Evolutionary conservation across 768 basidiomycete genomes (phyloP).

Genomic region (Lentinula detonsa): DNA sequence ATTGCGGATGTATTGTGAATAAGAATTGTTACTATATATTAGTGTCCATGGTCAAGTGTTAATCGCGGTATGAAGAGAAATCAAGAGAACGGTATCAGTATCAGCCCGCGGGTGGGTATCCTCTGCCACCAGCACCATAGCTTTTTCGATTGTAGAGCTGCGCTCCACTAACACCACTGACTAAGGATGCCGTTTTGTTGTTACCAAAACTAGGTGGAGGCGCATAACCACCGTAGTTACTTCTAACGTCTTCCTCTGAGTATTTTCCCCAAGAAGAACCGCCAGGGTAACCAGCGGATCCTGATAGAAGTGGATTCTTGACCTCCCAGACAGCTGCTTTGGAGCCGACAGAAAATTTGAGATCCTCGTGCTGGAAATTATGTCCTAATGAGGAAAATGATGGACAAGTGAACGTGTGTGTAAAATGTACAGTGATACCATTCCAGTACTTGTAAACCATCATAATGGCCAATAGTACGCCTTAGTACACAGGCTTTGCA

Average conservation of each 20-base stretch:
- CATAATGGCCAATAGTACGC: constrained; percentile 94
- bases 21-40: neutral
- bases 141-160: no score
- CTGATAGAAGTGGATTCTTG: no score
- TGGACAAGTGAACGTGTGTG: constrained; percentile 1
- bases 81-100: neutral
- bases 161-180: no score
- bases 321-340: constrained; percentile 98
- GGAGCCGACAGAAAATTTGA: constrained; percentile 98
- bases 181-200: no score
- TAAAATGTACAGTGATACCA: constrained; percentile 82
- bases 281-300: no score
- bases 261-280: no score
- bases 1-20: neutral
- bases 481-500: no score
- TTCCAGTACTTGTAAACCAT: constrained; percentile 99
- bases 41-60: neutral
- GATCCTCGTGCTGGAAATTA: constrained; percentile 69
- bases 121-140: no score
- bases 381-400: neutral
- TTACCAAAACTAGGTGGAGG: no score
- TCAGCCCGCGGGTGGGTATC: constrained; percentile 7
- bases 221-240: no score
- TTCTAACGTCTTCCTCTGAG: no score
- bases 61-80: neutral